Evolutionary conservation across 345 rosid genomes (phyloP), one percentile per base, ranked within the genome.

Genomic region (Psidium guajava): DNA sequence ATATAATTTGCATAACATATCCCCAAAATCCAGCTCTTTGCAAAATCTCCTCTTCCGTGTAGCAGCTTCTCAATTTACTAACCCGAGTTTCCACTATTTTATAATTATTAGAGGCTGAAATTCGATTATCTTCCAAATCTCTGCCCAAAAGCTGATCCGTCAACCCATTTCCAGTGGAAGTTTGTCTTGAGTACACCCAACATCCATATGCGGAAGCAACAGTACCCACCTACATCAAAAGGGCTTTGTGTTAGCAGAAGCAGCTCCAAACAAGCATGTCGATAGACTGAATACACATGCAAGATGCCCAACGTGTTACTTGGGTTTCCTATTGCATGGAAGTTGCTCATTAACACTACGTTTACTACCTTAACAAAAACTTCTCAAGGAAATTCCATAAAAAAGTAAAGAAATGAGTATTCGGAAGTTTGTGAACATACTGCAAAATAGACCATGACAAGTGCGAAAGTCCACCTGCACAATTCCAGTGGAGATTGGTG

Each of bases 381-480:
- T 18, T 69, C 24, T 69, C 47, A 69, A 36, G 47, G 40, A 2
- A 69, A 69, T 32, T 21, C 69, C 22, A 27, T 13, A 53, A 52
- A 84, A 84, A 21, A 47, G 42, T 47, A 47, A 57, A 40, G 53
- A 22, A 81, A 50, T 13, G 28, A 42, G 52, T 5, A 52, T 82
- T 18, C 36, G 0, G 75, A 64, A 64, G 75, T 16, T 64, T 32
- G 40, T 64, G 47, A 5, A 91, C 95, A 32, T 93, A 97, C 99
- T 93, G 90, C 95, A 88, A 97, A 97, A 90, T 96, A 97, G 87
- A 95, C 83, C 90, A 94, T 92, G 54, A 95, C 96, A 81, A 97
- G 89, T n/a, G 91, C 80, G 89, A 96, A 95, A 64, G 98, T 94
- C 99, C 99, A 97, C 91, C 99, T 97, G 96, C 91, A 87, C 74